Conservation (phyloP, 495 filamentous ascomycete genomes). For the Penicillium diatomitis region DNA sequence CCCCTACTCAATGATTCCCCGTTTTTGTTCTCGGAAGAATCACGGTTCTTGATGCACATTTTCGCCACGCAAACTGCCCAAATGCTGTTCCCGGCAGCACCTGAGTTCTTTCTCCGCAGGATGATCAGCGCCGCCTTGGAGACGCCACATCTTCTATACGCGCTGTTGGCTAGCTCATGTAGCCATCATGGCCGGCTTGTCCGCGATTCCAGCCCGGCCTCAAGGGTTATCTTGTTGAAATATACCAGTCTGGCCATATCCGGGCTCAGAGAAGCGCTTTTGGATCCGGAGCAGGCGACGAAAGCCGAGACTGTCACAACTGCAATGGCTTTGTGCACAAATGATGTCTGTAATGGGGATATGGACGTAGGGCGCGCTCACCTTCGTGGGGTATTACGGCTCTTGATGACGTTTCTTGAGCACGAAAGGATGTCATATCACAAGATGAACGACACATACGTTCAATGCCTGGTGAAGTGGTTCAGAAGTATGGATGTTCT, state of each 20-base stretch:
- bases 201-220: constrained; percentile 5
- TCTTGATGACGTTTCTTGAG: constrained; percentile 13
- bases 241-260: constrained; percentile 26
- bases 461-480: constrained; percentile 23
- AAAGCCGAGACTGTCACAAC: constrained; percentile 18
- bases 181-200: constrained; percentile 24
- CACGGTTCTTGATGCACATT: constrained; percentile 19
- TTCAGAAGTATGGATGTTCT: constrained; percentile 22
- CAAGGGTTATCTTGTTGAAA: constrained; percentile 12
- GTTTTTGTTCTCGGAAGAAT: constrained; percentile 13
- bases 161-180: constrained; percentile 18
- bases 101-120: constrained; percentile 14
- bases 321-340: constrained; percentile 27
- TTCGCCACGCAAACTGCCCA: constrained; percentile 21
- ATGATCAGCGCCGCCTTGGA: constrained; percentile 17
- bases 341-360: constrained; percentile 30
- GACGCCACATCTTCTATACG: constrained; percentile 23
- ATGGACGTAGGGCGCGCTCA: constrained; percentile 22
- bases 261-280: constrained; percentile 13
- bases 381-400: constrained; percentile 17
- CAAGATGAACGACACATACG: constrained; percentile 7
- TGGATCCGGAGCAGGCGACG: constrained; percentile 2
- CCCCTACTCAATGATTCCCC: constrained; percentile 12
- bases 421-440: constrained; percentile 1
- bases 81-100: constrained; percentile 20